A percentile compares a stretch with the other conserved stretches of the same genome.
These are phyloP conservation scores for Paramarasmius palmivorus DNA, from an alignment of 1,284 basidiomycete genomes.

Conservation along the genomic window DNA sequence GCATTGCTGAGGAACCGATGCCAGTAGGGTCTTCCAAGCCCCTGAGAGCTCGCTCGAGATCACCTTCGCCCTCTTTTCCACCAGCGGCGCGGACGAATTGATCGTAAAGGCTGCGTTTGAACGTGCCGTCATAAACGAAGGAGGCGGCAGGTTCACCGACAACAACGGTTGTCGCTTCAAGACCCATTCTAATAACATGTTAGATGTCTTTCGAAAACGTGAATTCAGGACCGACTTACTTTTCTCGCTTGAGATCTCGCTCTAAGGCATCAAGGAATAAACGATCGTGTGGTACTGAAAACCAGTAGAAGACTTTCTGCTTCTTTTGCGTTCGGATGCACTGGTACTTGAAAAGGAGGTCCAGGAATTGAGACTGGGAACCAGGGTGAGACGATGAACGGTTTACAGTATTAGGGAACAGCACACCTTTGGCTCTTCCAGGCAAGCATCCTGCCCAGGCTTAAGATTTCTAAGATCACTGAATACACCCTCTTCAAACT, in stretches of 20 bases:
- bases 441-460: slow-evolving; percentile 84
- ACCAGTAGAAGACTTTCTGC: slow-evolving; percentile 94
- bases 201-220: background rate
- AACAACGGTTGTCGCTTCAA: slow-evolving; percentile 76
- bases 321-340: slow-evolving; percentile 96
- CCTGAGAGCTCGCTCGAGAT: slow-evolving; percentile 52
- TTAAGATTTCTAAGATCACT: slow-evolving; percentile 90
- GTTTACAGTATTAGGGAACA: slow-evolving; percentile 12
- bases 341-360: slow-evolving; percentile 91
- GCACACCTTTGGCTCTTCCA: slow-evolving; percentile 89
- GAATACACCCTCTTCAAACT: slow-evolving; percentile 93
- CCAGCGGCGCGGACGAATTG: slow-evolving; percentile 72
- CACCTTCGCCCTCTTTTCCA: slow-evolving; percentile 54
- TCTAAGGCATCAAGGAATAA: slow-evolving; percentile 93
- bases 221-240: slow-evolving; percentile 28
- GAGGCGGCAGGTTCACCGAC: slow-evolving; percentile 75
- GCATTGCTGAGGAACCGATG: slow-evolving; percentile 16
- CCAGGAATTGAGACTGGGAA: slow-evolving; percentile 82
- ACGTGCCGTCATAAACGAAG: slow-evolving; percentile 72
- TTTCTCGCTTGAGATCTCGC: slow-evolving; percentile 90
- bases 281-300: slow-evolving; percentile 85
- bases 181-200: slow-evolving; percentile 48
- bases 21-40: slow-evolving; percentile 16
- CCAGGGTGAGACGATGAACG: slow-evolving; percentile 11
- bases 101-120: slow-evolving; percentile 82